Conservation (phyloP, 73 alveolate genomes). For the Paramecium tetraurelia region DNA sequence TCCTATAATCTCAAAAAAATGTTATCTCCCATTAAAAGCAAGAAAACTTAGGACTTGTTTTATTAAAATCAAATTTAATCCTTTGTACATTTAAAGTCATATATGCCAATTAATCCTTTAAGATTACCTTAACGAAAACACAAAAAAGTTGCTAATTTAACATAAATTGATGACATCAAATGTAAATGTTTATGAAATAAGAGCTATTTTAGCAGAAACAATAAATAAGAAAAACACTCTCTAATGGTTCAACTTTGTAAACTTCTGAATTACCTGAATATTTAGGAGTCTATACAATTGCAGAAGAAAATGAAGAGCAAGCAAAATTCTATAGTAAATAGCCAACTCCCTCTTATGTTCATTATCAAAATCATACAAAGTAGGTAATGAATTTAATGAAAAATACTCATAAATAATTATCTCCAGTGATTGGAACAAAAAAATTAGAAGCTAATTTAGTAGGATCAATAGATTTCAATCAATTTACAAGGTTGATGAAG, state of each 20-base stretch:
- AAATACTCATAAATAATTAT: neutral
- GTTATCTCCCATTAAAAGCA: neutral
- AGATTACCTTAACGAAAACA: neutral
- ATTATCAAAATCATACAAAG: neutral
- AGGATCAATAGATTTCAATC: neutral
- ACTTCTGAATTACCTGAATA: neutral
- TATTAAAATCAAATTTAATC: neutral
- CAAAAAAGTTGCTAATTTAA: neutral
- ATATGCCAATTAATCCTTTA: neutral
- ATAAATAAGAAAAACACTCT: neutral
- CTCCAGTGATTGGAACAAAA: neutral
- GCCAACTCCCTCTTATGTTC: neutral
- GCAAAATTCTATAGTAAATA: neutral
- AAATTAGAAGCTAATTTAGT: neutral
- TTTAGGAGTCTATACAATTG: neutral
- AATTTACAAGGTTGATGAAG: neutral
- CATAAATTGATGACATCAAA: neutral
- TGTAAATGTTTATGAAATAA: neutral
- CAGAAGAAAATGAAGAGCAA: neutral
- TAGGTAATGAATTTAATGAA: neutral
- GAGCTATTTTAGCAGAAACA: neutral
- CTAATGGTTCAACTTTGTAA: neutral
- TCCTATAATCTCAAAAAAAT: neutral
- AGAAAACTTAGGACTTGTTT: neutral
- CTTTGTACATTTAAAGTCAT: neutral